Base-by-base conservation (phyloP, 2,329 filamentous ascomycete species). In the Uncinocarpus reesii region DNA sequence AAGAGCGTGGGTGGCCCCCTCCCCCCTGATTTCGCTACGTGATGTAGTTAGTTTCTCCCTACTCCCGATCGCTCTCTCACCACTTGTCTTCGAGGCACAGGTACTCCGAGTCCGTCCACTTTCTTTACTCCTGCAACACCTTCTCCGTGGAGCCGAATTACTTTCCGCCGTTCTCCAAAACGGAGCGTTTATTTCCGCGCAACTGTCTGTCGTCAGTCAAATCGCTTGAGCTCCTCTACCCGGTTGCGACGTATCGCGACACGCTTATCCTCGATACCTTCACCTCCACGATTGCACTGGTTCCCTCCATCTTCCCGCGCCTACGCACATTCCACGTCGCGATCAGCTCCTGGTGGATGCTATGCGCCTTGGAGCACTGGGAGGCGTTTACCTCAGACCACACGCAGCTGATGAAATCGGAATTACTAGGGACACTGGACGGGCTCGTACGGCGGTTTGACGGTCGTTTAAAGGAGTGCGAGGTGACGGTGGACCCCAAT, bases 291-390 rank as follows among this genome's bases (percentile, higher is more conserved):
- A 23, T 47, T 8, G 15, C 45, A 10, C 45, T 32, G 18, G 34
- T 47, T 11, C 45, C 45, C 7, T 34, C 37, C 20, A 47, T 47
- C 8, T 47, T 47, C n/a, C 45, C 45, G 1, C 35, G 26, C 16
- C 18, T 47, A 1, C 45, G 28, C 13, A 41, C 36, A 26, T 47
- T 47, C 16, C 37, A 47, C 15, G 41, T 47, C 13, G 35, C 45
- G 20, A 47, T 47, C 20, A 47, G 45, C 18, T 47, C 45, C 13
- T 47, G 45, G 45, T 47, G 45, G 45, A 41, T 47, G 36, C 45
- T 47, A 16, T 47, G 45, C 13, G 45, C 45, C 7, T 28, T 47
- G 16, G 45, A 47, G 15, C 35, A 41, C 18, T 47, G 45, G 45
- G 45, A 47, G 21, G 15, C 18, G 24, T 41, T 41, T 24, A 34